Evolutionary conservation across 2,329 filamentous ascomycete genomes (phyloP).

Genomic region (Ophiostoma angusticollis): DNA sequence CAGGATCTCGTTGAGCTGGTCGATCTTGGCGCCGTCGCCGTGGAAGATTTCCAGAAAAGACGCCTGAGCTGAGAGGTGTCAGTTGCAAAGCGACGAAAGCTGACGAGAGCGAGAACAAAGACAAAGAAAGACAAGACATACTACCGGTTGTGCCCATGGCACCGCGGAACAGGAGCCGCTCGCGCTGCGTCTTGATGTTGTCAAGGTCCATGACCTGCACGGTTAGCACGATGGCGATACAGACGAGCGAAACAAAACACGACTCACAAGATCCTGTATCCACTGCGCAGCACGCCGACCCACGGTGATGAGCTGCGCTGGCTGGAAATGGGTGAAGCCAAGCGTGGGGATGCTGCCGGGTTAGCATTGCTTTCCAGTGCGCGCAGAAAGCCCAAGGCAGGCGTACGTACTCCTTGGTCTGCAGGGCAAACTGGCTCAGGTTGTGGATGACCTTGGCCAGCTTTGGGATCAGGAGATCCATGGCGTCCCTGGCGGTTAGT

Average conservation of each 20-base stretch:
- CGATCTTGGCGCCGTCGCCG: constrained; percentile 35
- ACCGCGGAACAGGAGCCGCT: constrained; percentile 62
- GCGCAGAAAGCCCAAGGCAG: background rate
- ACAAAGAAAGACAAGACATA: background rate
- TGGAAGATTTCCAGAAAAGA: constrained; percentile 32
- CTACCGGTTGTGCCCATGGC: constrained; percentile 28
- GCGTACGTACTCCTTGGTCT: constrained; percentile 28
- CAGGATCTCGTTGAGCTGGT: constrained; percentile 41
- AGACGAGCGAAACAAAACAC: background rate
- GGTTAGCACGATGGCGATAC: background rate
- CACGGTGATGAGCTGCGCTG: constrained; percentile 48
- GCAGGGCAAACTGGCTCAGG: constrained; percentile 55
- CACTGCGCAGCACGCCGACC: constrained; percentile 58
- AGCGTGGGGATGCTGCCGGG: constrained; percentile 12
- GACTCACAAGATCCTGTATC: constrained; percentile 55
- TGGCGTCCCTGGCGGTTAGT: constrained; percentile 37
- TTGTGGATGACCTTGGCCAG: constrained; percentile 68
- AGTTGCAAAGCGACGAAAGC: background rate
- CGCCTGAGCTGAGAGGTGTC: constrained; percentile 30
- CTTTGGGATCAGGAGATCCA: constrained; percentile 66
- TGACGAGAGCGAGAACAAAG: background rate
- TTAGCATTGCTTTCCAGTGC: constrained; percentile 20
- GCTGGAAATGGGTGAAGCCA: constrained; percentile 51
- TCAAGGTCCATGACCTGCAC: constrained; percentile 47
- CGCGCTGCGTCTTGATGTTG: constrained; percentile 55